Evolutionary conservation across 2,329 filamentous ascomycete species (phyloP).

Genomic region (Colletotrichum tofieldiae): DNA sequence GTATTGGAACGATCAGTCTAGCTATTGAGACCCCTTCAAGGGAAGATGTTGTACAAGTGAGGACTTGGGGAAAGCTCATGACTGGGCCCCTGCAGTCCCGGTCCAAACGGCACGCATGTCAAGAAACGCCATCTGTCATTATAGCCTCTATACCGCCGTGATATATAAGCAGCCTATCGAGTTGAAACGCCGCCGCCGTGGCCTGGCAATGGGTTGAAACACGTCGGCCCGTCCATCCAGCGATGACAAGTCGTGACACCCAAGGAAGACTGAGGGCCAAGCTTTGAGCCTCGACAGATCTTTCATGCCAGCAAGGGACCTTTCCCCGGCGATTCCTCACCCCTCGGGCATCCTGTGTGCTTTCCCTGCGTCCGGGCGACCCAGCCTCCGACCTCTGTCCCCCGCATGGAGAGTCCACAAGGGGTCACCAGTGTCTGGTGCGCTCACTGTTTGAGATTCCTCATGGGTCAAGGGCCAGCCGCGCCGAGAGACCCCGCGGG

Average conservation of each 20-base stretch:
- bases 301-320: slow-evolving; percentile 21
- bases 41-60: slow-evolving; percentile 7
- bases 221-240: slow-evolving; percentile 30
- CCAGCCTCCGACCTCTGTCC: slow-evolving; percentile 25
- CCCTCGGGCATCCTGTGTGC: slow-evolving; percentile 12
- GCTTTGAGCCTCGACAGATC: slow-evolving; percentile 40
- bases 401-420: slow-evolving; percentile 19
- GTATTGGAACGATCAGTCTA: slow-evolving; percentile 67
- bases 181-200: slow-evolving; percentile 37
- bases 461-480: slow-evolving; percentile 36
- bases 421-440: slow-evolving; percentile 31
- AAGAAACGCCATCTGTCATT: slow-evolving; percentile 36
- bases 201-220: slow-evolving; percentile 34
- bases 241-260: slow-evolving; percentile 29
- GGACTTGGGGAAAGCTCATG: slow-evolving; percentile 10
- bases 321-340: slow-evolving; percentile 14
- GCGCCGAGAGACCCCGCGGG: slow-evolving; percentile 5
- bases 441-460: slow-evolving; percentile 31
- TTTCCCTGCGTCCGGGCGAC: slow-evolving; percentile 27
- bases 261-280: slow-evolving; percentile 27
- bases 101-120: slow-evolving; percentile 23
- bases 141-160: slow-evolving; percentile 27
- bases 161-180: slow-evolving; percentile 28
- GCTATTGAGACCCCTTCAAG: slow-evolving; percentile 53
- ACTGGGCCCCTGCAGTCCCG: neutral